Evolutionary conservation across 139 green algal genomes (phyloP).

Genomic region (Closterium sp.): DNA sequence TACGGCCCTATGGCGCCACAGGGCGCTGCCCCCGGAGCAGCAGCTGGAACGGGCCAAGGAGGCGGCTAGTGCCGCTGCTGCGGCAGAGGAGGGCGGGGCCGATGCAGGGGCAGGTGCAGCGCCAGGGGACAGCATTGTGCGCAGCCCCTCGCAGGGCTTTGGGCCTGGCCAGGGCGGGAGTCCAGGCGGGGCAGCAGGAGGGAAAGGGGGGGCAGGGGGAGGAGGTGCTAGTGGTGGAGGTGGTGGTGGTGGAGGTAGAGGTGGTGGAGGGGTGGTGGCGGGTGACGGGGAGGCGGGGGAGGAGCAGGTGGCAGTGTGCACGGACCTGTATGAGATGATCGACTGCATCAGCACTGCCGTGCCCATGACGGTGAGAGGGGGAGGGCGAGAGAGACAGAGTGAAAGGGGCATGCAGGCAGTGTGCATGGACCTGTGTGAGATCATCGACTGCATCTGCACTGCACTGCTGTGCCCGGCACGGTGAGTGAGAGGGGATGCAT

Average conservation of each 20-base stretch:
- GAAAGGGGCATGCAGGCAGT: too few relatives aligned
- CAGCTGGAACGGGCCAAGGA: conserved; percentile 6
- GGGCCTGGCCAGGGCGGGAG: neutral
- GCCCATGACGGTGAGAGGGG: too few relatives aligned
- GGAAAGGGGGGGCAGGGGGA: neutral
- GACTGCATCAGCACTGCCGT: neutral
- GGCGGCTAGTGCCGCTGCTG: neutral
- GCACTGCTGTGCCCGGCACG: too few relatives aligned
- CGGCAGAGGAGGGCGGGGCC: neutral
- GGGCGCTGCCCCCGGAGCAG: conserved; percentile 24
- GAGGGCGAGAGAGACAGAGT: too few relatives aligned
- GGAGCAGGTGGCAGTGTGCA: neutral
- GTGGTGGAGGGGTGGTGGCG: neutral
- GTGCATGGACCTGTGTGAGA: too few relatives aligned
- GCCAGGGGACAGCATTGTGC: neutral
- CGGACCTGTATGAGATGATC: neutral
- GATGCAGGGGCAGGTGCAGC: neutral
- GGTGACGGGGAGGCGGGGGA: neutral
- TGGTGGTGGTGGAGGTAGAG: neutral
- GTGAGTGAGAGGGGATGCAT: too few relatives aligned
- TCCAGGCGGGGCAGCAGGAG: neutral
- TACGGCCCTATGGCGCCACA: conserved; percentile 26
- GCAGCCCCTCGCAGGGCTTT: neutral
- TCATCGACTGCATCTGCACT: too few relatives aligned
- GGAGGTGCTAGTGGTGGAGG: neutral